A percentile compares a stretch with the other conserved stretches of the same genome.
Conservation (phyloP, 2,329 filamentous ascomycete species). For the Trichoderma afroharzianum region DNA sequence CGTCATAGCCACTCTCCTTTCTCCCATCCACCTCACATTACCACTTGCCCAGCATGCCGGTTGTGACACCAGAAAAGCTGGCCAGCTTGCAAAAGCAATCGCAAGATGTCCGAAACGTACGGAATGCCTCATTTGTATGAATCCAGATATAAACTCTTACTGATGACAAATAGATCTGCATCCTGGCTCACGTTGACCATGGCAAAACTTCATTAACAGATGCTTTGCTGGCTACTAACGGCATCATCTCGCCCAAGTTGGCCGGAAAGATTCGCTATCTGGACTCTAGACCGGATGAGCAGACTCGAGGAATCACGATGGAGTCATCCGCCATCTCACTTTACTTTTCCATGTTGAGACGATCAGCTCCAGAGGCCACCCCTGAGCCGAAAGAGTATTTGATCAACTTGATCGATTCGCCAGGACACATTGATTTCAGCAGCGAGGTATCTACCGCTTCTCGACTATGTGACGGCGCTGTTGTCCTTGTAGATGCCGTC, state of each 20-base stretch:
- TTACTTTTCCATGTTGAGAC: slow-evolving; percentile 86
- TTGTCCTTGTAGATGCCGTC: slow-evolving; percentile 92
- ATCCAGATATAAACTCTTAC: neutral
- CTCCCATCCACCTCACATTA: neutral
- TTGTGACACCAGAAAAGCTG: slow-evolving; percentile 86
- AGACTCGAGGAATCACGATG: slow-evolving; percentile 98
- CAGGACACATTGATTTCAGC: slow-evolving; percentile 97
- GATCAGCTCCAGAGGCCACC: slow-evolving; percentile 61
- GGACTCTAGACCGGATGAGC: slow-evolving; percentile 93
- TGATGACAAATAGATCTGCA: slow-evolving; percentile 68
- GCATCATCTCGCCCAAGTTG: slow-evolving; percentile 96
- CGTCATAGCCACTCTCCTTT: neutral
- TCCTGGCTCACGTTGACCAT: slow-evolving; percentile 95
- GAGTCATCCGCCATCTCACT: slow-evolving; percentile 97
- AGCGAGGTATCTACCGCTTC: slow-evolving; percentile 97
- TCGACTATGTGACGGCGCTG: slow-evolving; percentile 86
- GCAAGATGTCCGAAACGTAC: slow-evolving; percentile 87
- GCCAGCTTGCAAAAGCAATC: slow-evolving; percentile 84
- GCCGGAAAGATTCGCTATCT: slow-evolving; percentile 97
- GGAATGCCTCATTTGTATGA: slow-evolving; percentile 26
- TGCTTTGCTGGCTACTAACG: slow-evolving; percentile 94
- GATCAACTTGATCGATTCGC: slow-evolving; percentile 96
- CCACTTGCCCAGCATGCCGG: slow-evolving; percentile 64
- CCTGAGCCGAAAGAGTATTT: slow-evolving; percentile 83
- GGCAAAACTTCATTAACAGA: slow-evolving; percentile 97